Percentiles rank a stretch among this genome's conserved stretches.
Evolutionary conservation across 306 rosid species (phyloP).

Genomic region (Luffa acutangula): DNA sequence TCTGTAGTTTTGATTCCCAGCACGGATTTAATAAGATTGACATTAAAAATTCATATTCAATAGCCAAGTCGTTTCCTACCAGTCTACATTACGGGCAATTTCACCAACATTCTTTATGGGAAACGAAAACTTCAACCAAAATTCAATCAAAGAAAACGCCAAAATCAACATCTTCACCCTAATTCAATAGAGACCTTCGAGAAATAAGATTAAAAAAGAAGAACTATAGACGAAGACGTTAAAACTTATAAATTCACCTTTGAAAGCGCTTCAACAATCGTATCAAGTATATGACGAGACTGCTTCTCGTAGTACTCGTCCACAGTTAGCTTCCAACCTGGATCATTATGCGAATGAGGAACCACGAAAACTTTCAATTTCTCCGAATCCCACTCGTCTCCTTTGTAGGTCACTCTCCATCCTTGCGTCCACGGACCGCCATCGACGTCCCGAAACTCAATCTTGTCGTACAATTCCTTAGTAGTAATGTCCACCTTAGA

Average conservation of each 20-base stretch:
- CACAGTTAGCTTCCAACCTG: slow-evolving; percentile 95
- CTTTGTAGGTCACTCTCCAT: slow-evolving; percentile 71
- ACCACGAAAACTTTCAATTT: slow-evolving; percentile 79
- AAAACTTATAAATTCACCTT: slow-evolving; percentile 34
- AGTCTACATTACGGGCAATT: not conserved
- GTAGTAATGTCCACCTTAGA: slow-evolving; percentile 77
- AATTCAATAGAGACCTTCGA: not conserved
- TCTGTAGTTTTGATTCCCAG: not conserved
- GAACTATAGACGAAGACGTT: not conserved
- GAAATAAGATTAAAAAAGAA: not conserved
- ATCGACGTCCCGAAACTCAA: slow-evolving; percentile 67
- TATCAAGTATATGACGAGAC: slow-evolving; percentile 75
- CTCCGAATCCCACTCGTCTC: slow-evolving; percentile 91
- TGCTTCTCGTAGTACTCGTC: slow-evolving; percentile 82
- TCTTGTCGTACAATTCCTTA: slow-evolving; percentile 65
- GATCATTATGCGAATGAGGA: slow-evolving; percentile 98
- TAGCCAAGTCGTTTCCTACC: not conserved
- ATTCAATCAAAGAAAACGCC: not conserved
- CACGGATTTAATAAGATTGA: not conserved
- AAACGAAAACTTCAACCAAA: not conserved
- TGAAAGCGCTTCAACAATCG: slow-evolving; percentile 69
- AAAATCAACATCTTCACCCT: not conserved
- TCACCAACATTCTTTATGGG: not conserved
- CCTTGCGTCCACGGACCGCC: slow-evolving; percentile 99
- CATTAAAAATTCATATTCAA: not conserved